Percentiles rank a stretch among this genome's conserved stretches.
phyloP scores from a whole-genome alignment of 805 yeast genomes.

The Myxozyma nipponensis region DNA sequence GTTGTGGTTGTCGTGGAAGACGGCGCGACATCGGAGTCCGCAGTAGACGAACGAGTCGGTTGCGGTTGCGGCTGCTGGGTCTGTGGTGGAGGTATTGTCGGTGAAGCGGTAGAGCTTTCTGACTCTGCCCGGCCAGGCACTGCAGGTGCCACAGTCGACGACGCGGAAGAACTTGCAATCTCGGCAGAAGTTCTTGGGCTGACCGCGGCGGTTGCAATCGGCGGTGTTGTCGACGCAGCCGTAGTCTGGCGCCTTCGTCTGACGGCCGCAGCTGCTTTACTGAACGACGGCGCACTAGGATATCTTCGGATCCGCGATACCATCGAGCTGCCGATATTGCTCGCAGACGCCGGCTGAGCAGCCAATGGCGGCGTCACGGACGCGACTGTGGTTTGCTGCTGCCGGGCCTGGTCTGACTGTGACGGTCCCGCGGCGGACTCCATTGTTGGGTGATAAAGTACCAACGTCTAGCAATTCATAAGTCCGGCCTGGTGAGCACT shows the following conservation, averaged over 20 bases:
- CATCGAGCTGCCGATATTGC: neutral
- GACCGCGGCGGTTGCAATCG: neutral
- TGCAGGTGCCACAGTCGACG: neutral
- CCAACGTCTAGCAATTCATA: no score
- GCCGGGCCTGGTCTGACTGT: neutral
- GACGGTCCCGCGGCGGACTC: neutral
- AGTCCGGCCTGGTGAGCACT: no score
- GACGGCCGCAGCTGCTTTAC: slow-evolving; percentile 19
- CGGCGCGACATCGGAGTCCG: neutral
- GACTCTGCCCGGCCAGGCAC: neutral
- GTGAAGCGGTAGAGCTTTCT: neutral
- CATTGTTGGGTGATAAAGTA: neutral
- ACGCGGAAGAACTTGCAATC: neutral
- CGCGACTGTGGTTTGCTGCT: neutral
- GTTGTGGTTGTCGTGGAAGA: slow-evolving; percentile 1
- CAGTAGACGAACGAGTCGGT: neutral
- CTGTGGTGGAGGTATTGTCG: neutral
- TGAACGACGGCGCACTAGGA: slow-evolving; percentile 26
- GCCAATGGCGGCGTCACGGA: neutral
- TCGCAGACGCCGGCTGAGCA: neutral
- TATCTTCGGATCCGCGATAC: slow-evolving; percentile 15
- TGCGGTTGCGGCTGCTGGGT: neutral
- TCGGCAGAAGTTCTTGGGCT: no score
- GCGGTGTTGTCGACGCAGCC: slow-evolving; percentile 6
- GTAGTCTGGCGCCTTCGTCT: slow-evolving; percentile 20